phyloP scores from a whole-genome alignment of 305 asterid species.

The Fraxinus baroniana region DNA sequence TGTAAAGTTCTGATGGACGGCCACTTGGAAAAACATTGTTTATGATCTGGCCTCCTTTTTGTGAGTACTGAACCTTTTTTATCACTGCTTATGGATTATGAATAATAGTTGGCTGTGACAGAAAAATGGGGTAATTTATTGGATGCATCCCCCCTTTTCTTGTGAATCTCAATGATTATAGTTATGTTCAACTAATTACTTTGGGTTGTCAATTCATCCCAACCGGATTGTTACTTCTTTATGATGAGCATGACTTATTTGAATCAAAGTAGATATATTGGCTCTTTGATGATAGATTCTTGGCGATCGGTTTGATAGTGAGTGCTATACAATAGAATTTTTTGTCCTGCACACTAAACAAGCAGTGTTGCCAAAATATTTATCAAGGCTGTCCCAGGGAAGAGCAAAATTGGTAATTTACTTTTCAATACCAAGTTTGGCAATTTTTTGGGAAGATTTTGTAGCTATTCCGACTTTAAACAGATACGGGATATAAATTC shows the following conservation, averaged over 20 bases:
- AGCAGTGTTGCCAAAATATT: neutral
- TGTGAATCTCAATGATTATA: neutral
- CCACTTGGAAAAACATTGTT: constrained; percentile 7
- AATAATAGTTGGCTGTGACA: constrained; percentile 7
- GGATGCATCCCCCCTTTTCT: neutral
- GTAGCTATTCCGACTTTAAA: neutral
- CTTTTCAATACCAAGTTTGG: neutral
- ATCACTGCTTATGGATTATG: constrained; percentile 13
- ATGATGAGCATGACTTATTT: neutral
- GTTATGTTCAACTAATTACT: neutral
- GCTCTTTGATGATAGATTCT: neutral
- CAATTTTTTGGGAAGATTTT: neutral
- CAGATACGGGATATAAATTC: neutral
- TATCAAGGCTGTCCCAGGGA: neutral
- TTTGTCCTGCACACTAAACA: neutral
- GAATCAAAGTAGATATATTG: neutral
- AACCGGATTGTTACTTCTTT: neutral
- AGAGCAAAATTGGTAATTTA: neutral
- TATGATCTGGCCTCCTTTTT: neutral
- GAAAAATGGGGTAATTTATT: neutral
- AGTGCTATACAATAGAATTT: neutral
- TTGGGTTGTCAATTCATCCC: neutral
- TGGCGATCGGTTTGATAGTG: neutral
- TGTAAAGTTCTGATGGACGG: constrained; percentile 12
- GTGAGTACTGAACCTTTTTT: constrained; percentile 8